These are phyloP conservation scores for Parvularia atlantis DNA, from an alignment of 78 protist species.

Conservation along the genomic window DNA sequence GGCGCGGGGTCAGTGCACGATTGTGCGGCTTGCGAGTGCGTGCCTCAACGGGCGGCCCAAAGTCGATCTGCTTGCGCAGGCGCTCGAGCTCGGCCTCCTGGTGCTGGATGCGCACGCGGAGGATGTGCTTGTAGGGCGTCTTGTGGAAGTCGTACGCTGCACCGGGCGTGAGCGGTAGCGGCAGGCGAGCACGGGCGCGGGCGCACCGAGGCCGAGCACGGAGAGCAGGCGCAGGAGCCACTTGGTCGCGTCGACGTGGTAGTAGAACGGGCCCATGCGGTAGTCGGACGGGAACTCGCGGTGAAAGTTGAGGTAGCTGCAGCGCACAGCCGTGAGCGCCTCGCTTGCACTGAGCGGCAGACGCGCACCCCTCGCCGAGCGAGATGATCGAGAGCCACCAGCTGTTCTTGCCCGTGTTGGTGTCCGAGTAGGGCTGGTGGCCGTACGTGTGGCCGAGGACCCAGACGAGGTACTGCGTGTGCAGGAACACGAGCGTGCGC, in stretches of 20 bases:
- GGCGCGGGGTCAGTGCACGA: too few relatives aligned
- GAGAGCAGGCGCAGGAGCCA: not conserved
- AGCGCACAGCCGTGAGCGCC: too few relatives aligned
- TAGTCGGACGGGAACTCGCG: not conserved
- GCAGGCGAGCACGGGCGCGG: too few relatives aligned
- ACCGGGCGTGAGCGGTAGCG: too few relatives aligned
- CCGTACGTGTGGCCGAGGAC: constrained; percentile 36
- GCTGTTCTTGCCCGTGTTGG: not conserved
- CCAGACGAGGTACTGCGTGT: constrained; percentile 17
- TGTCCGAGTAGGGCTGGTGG: not conserved
- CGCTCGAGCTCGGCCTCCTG: not conserved
- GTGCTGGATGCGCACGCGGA: not conserved
- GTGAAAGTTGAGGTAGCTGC: not conserved
- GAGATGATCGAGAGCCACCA: not conserved
- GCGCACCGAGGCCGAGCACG: not conserved
- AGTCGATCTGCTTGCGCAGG: not conserved
- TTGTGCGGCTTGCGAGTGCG: too few relatives aligned
- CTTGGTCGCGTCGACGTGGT: not conserved
- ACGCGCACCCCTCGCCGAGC: constrained; percentile 4
- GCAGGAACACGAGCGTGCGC: constrained; percentile 10
- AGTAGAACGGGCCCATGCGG: not conserved
- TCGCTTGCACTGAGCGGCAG: too few relatives aligned
- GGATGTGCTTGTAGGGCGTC: not conserved
- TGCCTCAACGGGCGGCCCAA: not conserved
- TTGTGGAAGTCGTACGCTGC: not conserved